These are phyloP conservation scores for Didymella pomorum DNA, from an alignment of 2,329 filamentous ascomycete species.

Conservation along the genomic window DNA sequence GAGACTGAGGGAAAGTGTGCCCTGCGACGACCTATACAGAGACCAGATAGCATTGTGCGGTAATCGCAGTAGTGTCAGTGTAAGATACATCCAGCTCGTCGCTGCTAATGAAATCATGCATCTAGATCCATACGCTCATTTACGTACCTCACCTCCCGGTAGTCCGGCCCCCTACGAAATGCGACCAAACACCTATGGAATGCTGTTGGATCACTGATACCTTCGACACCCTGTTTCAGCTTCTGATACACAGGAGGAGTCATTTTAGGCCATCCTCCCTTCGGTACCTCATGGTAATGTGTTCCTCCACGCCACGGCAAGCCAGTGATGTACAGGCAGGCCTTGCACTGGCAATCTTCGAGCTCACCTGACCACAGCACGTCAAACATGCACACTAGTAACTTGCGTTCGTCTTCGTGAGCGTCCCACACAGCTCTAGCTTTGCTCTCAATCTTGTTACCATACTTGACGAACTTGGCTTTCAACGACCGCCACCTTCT, in stretches of 20 bases:
- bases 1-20: neutral
- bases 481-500: neutral
- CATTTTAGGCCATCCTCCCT: neutral
- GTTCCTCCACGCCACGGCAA: neutral
- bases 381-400: neutral
- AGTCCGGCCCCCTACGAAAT: neutral
- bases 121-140: neutral
- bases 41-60: neutral
- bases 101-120: neutral
- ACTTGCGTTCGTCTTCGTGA: neutral
- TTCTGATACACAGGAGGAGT: neutral
- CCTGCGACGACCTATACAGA: neutral
- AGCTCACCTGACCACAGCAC: neutral
- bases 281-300: neutral
- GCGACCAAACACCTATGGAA: neutral
- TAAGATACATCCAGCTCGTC: neutral
- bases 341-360: neutral
- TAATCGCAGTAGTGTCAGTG: neutral
- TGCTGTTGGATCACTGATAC: too few species aligned
- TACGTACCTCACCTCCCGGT: neutral
- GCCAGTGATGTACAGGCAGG: neutral
- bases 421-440: neutral
- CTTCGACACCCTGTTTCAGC: neutral
- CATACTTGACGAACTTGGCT: neutral
- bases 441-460: neutral